Conservation (phyloP, 768 basidiomycete genomes). For the Pholiota conissans region DNA sequence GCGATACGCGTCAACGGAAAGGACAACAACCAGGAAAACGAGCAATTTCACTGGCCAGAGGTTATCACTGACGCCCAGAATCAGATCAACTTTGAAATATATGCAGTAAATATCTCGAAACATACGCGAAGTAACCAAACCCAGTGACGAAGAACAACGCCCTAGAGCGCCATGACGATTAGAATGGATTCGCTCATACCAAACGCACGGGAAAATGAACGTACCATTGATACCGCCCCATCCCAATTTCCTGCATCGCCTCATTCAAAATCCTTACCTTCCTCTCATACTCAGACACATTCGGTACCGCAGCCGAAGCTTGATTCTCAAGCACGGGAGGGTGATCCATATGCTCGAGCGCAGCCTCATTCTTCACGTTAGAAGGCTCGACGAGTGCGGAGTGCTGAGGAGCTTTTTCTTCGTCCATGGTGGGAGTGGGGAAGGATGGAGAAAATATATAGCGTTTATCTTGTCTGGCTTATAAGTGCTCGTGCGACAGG, state of each 20-base stretch:
- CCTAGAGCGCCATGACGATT: slow-evolving; percentile 14
- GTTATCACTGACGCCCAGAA: slow-evolving; percentile 22
- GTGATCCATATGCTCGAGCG: too few relatives aligned
- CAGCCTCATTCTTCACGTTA: too few relatives aligned
- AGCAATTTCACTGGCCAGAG: slow-evolving; percentile 25
- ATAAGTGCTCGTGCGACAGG: too few relatives aligned
- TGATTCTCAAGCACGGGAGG: too few relatives aligned
- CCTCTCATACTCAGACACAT: too few relatives aligned
- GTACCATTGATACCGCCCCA: slow-evolving; percentile 34
- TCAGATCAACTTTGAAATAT: not conserved
- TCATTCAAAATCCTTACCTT: slow-evolving; percentile 18
- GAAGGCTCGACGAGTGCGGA: too few relatives aligned
- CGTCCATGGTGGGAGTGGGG: too few relatives aligned
- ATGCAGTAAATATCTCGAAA: not conserved
- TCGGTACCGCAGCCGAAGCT: too few relatives aligned
- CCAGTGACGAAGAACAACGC: slow-evolving; percentile 28
- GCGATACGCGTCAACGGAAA: not conserved
- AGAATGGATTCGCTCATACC: not conserved
- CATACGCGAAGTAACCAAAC: slow-evolving; percentile 31
- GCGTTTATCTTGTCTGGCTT: too few relatives aligned
- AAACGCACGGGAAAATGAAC: not conserved
- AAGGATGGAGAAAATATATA: too few relatives aligned
- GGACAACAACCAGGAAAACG: not conserved
- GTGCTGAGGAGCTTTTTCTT: too few relatives aligned
- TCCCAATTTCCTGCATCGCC: slow-evolving; percentile 24